Conservation (phyloP, 1,284 basidiomycete species). For the Ganoderma meredithae region DNA sequence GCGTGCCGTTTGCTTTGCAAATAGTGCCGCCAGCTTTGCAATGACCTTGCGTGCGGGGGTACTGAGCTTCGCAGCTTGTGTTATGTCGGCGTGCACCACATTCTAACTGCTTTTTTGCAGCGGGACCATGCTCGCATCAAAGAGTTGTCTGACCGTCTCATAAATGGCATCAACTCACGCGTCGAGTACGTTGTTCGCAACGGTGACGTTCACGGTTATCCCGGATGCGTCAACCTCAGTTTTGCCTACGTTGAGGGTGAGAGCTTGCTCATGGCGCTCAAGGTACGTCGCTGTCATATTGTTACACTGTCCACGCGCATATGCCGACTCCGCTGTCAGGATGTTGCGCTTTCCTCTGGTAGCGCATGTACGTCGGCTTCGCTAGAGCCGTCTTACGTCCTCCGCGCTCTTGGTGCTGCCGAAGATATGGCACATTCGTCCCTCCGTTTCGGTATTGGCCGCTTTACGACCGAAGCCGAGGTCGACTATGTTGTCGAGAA, state of each 20-base stretch:
- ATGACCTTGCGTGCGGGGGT: slow-evolving; percentile 88
- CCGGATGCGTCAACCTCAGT: slow-evolving; percentile 94
- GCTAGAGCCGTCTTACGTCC: slow-evolving; percentile 97
- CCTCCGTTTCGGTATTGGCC: slow-evolving; percentile 95
- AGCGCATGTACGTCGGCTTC: slow-evolving; percentile 99
- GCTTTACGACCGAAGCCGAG: slow-evolving; percentile 98
- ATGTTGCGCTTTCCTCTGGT: slow-evolving; percentile 96
- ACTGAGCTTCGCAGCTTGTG: slow-evolving; percentile 61
- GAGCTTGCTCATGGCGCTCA: slow-evolving; percentile 97
- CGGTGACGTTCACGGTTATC: slow-evolving; percentile 89
- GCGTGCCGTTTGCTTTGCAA: slow-evolving; percentile 33
- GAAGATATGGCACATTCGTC: slow-evolving; percentile 99
- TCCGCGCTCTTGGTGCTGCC: slow-evolving; percentile 94
- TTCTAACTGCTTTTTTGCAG: slow-evolving; percentile 47
- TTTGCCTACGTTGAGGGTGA: slow-evolving; percentile 99
- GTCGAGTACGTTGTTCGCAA: slow-evolving; percentile 95
- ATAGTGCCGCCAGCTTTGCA: slow-evolving; percentile 54
- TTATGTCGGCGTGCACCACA: not conserved
- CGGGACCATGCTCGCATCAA: slow-evolving; percentile 86
- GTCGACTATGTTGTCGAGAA: slow-evolving; percentile 94
- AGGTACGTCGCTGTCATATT: slow-evolving; percentile 66
- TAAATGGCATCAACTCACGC: slow-evolving; percentile 82
- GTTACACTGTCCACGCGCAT: not conserved
- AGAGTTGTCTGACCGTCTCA: slow-evolving; percentile 83
- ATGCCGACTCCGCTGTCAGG: slow-evolving; percentile 51